phyloP scores from a whole-genome alignment of 176 grass and related monocot genomes.

The Lolium rigidum region DNA sequence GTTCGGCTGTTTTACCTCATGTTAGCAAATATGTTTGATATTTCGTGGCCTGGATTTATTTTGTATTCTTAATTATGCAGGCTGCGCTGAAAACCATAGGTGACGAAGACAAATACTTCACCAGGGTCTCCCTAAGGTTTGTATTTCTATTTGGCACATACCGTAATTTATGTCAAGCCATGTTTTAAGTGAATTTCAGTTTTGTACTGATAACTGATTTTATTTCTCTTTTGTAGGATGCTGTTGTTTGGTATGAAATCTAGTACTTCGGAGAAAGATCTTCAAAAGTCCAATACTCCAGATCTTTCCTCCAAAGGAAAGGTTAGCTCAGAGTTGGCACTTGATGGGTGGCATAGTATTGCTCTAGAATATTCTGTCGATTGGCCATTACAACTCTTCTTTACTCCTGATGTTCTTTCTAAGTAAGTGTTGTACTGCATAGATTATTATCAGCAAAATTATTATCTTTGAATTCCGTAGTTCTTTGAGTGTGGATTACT shows the following conservation, averaged over 20 bases:
- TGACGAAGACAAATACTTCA: constrained; percentile 94
- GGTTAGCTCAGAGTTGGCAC: constrained; percentile 64
- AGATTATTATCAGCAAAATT: constrained; percentile 27
- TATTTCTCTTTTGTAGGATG: constrained; percentile 65
- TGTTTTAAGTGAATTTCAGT: constrained; percentile 14
- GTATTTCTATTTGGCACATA: constrained; percentile 22
- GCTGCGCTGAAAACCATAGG: constrained; percentile 93
- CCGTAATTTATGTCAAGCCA: constrained; percentile 33
- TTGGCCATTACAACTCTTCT: constrained; percentile 97
- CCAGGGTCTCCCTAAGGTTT: constrained; percentile 89
- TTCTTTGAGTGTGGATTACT: not conserved
- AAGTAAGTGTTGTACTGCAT: constrained; percentile 65
- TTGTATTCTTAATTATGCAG: constrained; percentile 57
- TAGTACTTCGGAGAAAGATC: constrained; percentile 63
- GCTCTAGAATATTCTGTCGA: constrained; percentile 90
- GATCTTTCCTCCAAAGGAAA: constrained; percentile 64
- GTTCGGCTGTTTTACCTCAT: constrained; percentile 21
- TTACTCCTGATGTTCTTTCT: constrained; percentile 94
- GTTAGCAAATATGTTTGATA: constrained; percentile 11
- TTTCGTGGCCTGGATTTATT: constrained; percentile 8
- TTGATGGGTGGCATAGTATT: constrained; percentile 97
- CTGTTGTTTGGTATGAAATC: constrained; percentile 73
- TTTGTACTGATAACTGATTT: constrained; percentile 15
- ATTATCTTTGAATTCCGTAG: not conserved
- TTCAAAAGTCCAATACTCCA: constrained; percentile 58